phyloP scores from a whole-genome alignment of 2,329 filamentous ascomycete genomes.

The Fusarium mexicanum region DNA sequence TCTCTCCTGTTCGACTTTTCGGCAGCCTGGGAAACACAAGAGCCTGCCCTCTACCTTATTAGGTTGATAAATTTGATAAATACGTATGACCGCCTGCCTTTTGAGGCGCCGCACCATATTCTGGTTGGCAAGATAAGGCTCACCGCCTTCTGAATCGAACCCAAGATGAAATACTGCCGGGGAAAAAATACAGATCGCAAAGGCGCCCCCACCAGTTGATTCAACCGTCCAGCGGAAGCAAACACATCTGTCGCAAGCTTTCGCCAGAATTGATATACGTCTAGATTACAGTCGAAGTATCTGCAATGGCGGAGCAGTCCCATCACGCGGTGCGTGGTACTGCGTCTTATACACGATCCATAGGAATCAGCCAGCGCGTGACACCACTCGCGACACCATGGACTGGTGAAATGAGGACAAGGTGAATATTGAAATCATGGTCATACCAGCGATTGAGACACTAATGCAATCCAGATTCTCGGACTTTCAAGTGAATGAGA shows the following conservation, averaged over 20 bases:
- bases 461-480: slow-evolving; percentile 70
- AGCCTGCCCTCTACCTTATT: neutral
- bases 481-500: slow-evolving; percentile 93
- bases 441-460: neutral
- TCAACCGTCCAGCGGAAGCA: slow-evolving; percentile 12
- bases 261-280: slow-evolving; percentile 8
- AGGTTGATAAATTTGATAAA: neutral
- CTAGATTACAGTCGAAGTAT: neutral
- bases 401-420: slow-evolving; percentile 53
- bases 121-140: neutral
- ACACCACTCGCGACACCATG: slow-evolving; percentile 51
- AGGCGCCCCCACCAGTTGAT: slow-evolving; percentile 32
- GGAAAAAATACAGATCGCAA: slow-evolving; percentile 37
- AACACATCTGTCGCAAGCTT: slow-evolving; percentile 24
- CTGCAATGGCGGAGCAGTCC: slow-evolving; percentile 47
- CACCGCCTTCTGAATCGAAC: slow-evolving; percentile 30
- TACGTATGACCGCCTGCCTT: slow-evolving; percentile 40
- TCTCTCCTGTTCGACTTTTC: neutral
- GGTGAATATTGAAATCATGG: slow-evolving; percentile 40
- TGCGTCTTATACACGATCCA: slow-evolving; percentile 47
- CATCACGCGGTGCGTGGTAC: slow-evolving; percentile 45
- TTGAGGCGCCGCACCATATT: neutral
- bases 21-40: neutral
- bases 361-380: slow-evolving; percentile 54
- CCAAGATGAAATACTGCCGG: slow-evolving; percentile 32